Evolutionary conservation across 2,329 filamentous ascomycete species (phyloP), one percentile per base, ranked within the genome.

Genomic region (Penicillium nordicum): DNA sequence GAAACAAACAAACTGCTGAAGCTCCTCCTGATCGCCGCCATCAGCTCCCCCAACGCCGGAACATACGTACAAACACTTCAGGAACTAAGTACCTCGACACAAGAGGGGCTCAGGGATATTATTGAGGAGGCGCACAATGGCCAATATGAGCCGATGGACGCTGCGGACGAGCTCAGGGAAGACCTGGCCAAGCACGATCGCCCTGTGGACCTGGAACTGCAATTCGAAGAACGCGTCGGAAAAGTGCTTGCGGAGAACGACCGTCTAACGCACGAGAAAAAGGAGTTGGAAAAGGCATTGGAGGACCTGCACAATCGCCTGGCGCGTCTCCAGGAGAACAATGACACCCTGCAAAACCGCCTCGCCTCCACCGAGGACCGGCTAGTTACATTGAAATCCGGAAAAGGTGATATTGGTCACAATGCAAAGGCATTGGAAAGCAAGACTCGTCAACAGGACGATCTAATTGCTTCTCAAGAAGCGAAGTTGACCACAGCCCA

Each of bases 381-480:
- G 63, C 78, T 72, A 74, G 83, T 76, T 75, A 84, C 68, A 74
- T 78, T 71, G 78, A 74, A 76, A 53, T 77, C 76, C n/a, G 76
- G 76, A 16, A 76, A 78, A 51, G 75, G 73, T 10, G 76, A 77
- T 43, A 56, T 72, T 76, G 71, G 82, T 76, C 68, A 80, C 76
- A 74, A 72, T 59, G 71, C 69, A 50, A 76, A 72, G 61, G 72
- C 72, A 1, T 57, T 76, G 36, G 74, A 72, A 73, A 79, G 57
- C 75, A 88, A 63, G 78, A 86, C 74, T 5, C 71, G 73, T 34
- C 75, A 90, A 64, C 85, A 88, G 65, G 86, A 90, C 69, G 81
- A 87, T 56, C 78, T 90, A 48, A 92, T 92, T 67, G 84, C 85
- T 38, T 82, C 79, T 25, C 83, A 90, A 63, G 89, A 92, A 69